Percentiles rank a stretch among this genome's conserved stretches.
Conservation (phyloP, 441 rosid genomes). For the Gossypium trilobum region DNA sequence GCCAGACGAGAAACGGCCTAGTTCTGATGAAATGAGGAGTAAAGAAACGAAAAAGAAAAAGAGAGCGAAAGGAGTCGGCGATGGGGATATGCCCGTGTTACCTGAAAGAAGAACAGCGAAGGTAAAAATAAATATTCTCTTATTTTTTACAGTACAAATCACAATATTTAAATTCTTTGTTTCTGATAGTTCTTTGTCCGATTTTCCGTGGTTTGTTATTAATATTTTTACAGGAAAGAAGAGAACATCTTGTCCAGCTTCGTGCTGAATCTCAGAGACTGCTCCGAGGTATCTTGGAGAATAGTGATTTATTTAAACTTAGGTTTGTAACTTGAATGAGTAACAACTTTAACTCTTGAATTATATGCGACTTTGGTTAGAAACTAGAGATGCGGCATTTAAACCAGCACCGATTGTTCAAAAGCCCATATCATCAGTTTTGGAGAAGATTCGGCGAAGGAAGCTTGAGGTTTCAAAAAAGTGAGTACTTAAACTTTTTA, state of each 20-base stretch:
- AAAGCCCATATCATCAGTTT: slow-evolving; percentile 67
- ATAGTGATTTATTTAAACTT: neutral
- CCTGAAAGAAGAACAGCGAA: slow-evolving; percentile 43
- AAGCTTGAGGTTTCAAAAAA: slow-evolving; percentile 63
- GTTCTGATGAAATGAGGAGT: slow-evolving; percentile 13
- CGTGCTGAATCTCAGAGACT: slow-evolving; percentile 81
- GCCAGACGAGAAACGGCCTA: slow-evolving; percentile 14
- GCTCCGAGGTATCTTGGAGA: slow-evolving; percentile 49
- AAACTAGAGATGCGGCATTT: slow-evolving; percentile 73
- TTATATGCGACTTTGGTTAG: slow-evolving; percentile 29
- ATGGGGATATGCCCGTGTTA: slow-evolving; percentile 29
- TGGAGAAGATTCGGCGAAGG: slow-evolving; percentile 79
- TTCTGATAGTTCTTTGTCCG: slow-evolving; percentile 11
- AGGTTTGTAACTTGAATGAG: neutral
- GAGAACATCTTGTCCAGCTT: slow-evolving; percentile 46
- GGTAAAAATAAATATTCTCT: slow-evolving; percentile 24
- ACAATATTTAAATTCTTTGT: neutral
- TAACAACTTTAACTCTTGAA: neutral
- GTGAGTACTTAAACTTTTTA: slow-evolving; percentile 32
- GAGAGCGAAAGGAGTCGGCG: slow-evolving; percentile 34
- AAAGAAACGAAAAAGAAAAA: slow-evolving; percentile 24
- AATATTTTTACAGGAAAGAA: slow-evolving; percentile 45
- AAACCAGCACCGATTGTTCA: slow-evolving; percentile 53
- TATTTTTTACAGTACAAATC: neutral
- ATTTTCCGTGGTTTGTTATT: neutral